Evolutionary conservation across 306 rosid species (phyloP), one percentile per base, ranked within the genome.

Genomic region (Acacia confusa): DNA sequence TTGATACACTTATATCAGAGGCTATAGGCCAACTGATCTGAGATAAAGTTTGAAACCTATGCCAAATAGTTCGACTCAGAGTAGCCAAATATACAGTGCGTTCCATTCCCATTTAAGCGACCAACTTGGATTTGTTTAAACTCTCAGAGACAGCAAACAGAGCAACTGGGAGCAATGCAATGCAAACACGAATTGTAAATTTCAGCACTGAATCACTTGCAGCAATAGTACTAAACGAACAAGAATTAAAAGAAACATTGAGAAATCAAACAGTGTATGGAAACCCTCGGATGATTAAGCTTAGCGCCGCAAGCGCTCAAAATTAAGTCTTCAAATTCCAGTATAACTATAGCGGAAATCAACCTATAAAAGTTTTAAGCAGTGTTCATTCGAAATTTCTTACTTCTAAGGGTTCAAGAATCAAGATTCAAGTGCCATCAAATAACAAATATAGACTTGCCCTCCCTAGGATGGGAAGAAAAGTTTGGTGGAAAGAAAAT

Each of bases 1-100:
- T 77, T 14, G 89, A 79, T 7, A 72, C 63, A 68, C 76, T 84
- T 84, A 84, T 72, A 28, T 81, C 84, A 47, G 84, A 75, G n/a
- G 85, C 61, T 10, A 84, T 71, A 78, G 80, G 75, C 86, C 81
- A 82, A 45, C 71, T 82, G 15, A 44, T 36, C 36, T 43, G 73
- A 28, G 86, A 66, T 41, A 85, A n/a, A 24, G 65, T 50, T 61
- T 53, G 58, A 63, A 82, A 78, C 52, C 85, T 80, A 84, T 48
- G 85, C 41, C 69, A 63, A 85, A 86, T n/a, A 24, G 73, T 80
- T 78, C 38, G 78, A 57, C 77, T 70, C 48, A 91, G 48, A 78
- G 71, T 70, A 47, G 81, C 79, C 14, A 83, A 60, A 60, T 74
- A 74, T 10, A 64, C 72, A 32, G 30, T 73, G 40, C 83, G 78